Evolutionary conservation across 805 yeast species (phyloP).

Genomic region (Kodamaea fukazawae): DNA sequence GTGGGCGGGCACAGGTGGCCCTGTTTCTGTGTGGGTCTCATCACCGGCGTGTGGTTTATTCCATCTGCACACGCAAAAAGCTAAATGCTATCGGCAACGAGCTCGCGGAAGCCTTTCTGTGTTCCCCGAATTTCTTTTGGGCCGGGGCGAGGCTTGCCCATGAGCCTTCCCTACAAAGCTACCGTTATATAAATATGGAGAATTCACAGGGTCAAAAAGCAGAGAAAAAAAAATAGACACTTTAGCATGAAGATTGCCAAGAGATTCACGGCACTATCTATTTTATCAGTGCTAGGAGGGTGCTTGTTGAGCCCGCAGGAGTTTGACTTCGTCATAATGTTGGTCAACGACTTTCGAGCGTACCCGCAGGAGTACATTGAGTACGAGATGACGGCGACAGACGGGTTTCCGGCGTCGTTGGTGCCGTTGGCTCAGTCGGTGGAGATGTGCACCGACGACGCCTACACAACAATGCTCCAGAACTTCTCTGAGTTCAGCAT

Average conservation of each 20-base stretch:
- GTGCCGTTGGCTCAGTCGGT: constrained; percentile 28
- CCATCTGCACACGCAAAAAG: no score
- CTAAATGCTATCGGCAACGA: no score
- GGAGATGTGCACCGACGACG: constrained; percentile 33
- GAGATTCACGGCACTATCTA: no score
- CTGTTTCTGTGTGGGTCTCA: no score
- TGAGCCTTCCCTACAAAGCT: constrained; percentile 4
- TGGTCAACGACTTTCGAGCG: constrained; percentile 14
- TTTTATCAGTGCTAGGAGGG: no score
- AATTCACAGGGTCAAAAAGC: no score
- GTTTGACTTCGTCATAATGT: constrained; percentile 11
- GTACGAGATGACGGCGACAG: constrained; percentile 25
- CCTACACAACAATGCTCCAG: constrained; percentile 32
- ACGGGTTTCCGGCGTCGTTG: constrained; percentile 25
- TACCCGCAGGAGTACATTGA: constrained; percentile 12
- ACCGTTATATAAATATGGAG: constrained; percentile 1
- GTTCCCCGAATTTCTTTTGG: constrained; percentile 2
- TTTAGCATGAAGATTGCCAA: no score
- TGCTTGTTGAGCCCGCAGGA: constrained; percentile 7
- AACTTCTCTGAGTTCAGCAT: constrained; percentile 9
- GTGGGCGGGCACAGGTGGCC: no score
- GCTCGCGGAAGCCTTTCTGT: no score
- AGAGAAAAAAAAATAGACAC: no score
- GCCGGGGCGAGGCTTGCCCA: constrained; percentile 4
- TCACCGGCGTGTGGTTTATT: no score